Evolutionary conservation across 345 rosid genomes (phyloP), one percentile per base, ranked within the genome.

Genomic region (Geranium rotundifolium): DNA sequence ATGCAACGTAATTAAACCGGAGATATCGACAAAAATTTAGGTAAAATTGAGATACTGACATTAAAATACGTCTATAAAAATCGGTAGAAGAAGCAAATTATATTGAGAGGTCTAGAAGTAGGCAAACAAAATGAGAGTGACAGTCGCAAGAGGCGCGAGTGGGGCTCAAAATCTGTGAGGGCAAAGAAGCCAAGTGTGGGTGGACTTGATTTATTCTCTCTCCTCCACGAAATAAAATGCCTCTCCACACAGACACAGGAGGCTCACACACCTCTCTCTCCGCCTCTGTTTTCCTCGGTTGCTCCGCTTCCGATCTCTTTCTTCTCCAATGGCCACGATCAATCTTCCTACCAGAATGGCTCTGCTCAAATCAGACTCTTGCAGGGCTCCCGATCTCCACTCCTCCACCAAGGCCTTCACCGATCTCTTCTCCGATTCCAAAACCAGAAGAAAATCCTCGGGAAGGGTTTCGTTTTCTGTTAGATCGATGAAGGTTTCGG

Each of bases 321-420:
- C 57, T 65, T 46, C 52, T 46, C 15, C 62, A 30, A 69, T 69
- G 72, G 72, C 68, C 23, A 57, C 64, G 56, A 59, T 59, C 60
- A 18, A 56, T 34, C 58, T 65, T 13, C 56, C 74, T 7, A 60
- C 74, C 2, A 29, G 62, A 46, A 61, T 50, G 20, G 58, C 69
- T 17, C 59, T 65, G 30, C 50, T 20, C 19, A 56, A 56, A 50
- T 17, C 74, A 55, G 65, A 71, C n/a, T 57, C 50, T 12, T 56
- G 46, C 59, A 29, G 8, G 16, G 41, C 71, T 34, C 37, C 57
- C 34, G 63, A 52, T 56, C 67, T 18, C 58, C 64, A 77, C 23
- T 81, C 88, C 20, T 84, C 82, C 56, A 75, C 76, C 17, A 66
- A 72, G 46, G 79, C 20, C 69, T 31, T 69, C 39, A 65, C 72